phyloP scores from a whole-genome alignment of 2,329 filamentous ascomycete genomes.

The Teratosphaeria pseudoeucalypti region DNA sequence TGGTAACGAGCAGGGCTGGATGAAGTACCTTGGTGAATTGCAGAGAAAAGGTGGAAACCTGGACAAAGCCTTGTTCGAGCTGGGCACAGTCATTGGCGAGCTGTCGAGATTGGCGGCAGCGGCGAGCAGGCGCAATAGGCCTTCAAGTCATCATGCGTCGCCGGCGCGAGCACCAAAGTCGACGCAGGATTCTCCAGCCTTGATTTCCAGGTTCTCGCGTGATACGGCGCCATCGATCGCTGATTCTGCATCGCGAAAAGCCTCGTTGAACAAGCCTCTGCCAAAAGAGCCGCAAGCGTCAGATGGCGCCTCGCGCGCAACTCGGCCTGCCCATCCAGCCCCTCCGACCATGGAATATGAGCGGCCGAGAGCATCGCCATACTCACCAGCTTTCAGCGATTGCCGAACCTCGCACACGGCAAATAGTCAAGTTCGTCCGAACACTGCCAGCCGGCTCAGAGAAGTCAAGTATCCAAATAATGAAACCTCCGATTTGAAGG shows the following conservation, averaged over 20 bases:
- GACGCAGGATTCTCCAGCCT: slow-evolving; percentile 2
- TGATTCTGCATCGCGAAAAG: not conserved
- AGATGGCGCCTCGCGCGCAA: slow-evolving; percentile 1
- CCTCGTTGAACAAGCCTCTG: slow-evolving; percentile 15
- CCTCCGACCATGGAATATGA: slow-evolving; percentile 8
- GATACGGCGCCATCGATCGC: not conserved
- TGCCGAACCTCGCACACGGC: not conserved
- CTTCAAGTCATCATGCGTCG: slow-evolving; percentile 9
- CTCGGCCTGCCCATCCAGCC: slow-evolving; percentile 4
- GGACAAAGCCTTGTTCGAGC: slow-evolving; percentile 57
- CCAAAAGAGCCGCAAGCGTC: slow-evolving; percentile 12
- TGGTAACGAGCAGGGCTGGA: slow-evolving; percentile 86
- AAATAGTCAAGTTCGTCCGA: slow-evolving; percentile 4
- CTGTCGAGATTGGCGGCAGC: slow-evolving; percentile 78
- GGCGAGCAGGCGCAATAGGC: slow-evolving; percentile 60
- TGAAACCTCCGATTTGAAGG: slow-evolving; percentile 14
- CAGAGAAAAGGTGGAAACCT: slow-evolving; percentile 62
- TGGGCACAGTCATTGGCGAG: slow-evolving; percentile 69
- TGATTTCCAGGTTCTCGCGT: slow-evolving; percentile 11
- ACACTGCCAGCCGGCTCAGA: slow-evolving; percentile 7
- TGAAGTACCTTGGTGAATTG: slow-evolving; percentile 65
- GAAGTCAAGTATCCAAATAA: slow-evolving; percentile 2
- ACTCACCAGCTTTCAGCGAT: not conserved
- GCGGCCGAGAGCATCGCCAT: slow-evolving; percentile 4
- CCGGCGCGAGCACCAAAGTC: slow-evolving; percentile 1